phyloP scores from a whole-genome alignment of 768 basidiomycete genomes.

The Calocera cornea region DNA sequence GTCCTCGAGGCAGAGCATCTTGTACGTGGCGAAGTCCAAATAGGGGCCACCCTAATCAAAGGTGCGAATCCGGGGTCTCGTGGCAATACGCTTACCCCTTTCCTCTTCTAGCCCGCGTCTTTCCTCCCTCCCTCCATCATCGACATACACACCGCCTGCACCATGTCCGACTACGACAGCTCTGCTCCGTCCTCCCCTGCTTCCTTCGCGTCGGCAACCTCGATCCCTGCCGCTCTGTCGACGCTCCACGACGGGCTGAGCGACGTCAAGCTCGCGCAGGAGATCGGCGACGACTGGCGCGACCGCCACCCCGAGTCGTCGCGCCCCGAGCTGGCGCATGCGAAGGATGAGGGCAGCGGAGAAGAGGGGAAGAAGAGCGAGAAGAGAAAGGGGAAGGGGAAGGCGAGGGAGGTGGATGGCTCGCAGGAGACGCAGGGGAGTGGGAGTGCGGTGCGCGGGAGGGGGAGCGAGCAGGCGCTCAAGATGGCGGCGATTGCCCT shows the following conservation, averaged over 20 bases:
- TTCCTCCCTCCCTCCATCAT: neutral
- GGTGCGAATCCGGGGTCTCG: neutral
- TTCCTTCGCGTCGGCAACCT: neutral
- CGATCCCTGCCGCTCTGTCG: neutral
- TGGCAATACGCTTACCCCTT: neutral
- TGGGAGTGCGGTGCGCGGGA: neutral
- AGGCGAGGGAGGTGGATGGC: neutral
- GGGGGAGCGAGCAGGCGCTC: neutral
- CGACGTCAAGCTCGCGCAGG: neutral
- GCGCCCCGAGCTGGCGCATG: too few species aligned
- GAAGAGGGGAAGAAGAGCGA: neutral
- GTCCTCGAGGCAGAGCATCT: neutral
- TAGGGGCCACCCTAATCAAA: neutral
- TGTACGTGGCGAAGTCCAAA: neutral
- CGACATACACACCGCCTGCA: neutral
- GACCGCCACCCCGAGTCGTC: neutral
- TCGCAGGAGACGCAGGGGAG: neutral
- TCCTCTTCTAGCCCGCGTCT: neutral
- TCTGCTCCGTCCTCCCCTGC: neutral
- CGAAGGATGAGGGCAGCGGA: too few species aligned
- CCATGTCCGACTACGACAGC: neutral
- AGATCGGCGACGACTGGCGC: neutral
- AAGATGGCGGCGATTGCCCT: neutral
- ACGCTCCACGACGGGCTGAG: neutral
- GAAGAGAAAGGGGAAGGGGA: neutral